Evolutionary conservation across 352 stramenopile genomes (phyloP), one percentile per base, ranked within the genome.

Genomic region (Halophytophthora batemanensis): DNA sequence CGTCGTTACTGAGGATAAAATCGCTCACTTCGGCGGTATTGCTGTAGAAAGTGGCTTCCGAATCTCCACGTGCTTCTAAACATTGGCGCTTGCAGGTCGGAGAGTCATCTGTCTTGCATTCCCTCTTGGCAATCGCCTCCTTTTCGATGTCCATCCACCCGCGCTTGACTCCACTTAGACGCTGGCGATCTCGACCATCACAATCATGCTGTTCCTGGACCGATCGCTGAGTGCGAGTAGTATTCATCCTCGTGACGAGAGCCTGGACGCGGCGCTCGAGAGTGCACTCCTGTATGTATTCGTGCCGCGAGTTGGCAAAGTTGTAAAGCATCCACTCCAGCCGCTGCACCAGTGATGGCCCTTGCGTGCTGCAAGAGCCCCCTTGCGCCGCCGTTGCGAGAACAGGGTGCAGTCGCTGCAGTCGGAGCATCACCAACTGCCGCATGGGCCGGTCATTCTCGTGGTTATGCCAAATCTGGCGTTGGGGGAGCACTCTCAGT

Each of bases 321-420:
- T 83, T 70, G 67, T 82, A 90, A 12, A 90, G 64, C 72, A 85
- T 85, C 63, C 77, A 80, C 56, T 90, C 79, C 51, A 90, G 70
- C 0, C 79, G 71, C 44, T 82, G 79, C 35, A 84, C 69, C 22
- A 89, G 64, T 5, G 63, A 71, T 10, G 63, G 59, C 33, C 59
- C 34, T 49, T n/a, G n/a, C n/a, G n/a, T n/a, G n/a, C n/a, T n/a
- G n/a, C n/a, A n/a, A n/a, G 50, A 38, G 6, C 50, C 45, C 19
- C 38, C 25, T 21, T 34, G 38, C 22, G 53, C 57, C 33, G 53
- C 54, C 21, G 47, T 43, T 33, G 59, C 45, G 10, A 71, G 50
- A 40, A 59, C 59, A 11, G 63, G 63, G 18, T 71, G 61, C 19
- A 68, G 53, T 8, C 57, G 25, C 19, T 59, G 49, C 37, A 71